phyloP scores from a whole-genome alignment of 257 asterid species.

The Plectranthus barbatus region DNA sequence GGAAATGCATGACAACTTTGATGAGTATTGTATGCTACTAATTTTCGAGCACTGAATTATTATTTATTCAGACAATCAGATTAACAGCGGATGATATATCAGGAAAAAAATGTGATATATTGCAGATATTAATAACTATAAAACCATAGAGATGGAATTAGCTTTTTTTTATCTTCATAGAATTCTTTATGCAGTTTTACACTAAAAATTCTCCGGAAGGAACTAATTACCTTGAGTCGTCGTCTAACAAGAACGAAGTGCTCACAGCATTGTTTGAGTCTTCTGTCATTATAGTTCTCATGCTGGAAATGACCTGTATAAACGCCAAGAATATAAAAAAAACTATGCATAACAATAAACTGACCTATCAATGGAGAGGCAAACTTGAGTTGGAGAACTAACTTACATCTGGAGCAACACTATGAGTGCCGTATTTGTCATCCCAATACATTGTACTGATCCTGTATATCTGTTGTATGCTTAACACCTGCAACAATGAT shows the following conservation, averaged over 20 bases:
- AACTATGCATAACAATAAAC: background rate
- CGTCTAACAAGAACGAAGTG: slow-evolving; percentile 82
- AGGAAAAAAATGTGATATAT: too few species aligned
- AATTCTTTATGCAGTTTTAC: too few species aligned
- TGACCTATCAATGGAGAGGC: background rate
- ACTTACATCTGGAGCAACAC: slow-evolving; percentile 89
- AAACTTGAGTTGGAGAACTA: slow-evolving; percentile 18
- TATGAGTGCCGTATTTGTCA: slow-evolving; percentile 96
- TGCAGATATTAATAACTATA: too few species aligned
- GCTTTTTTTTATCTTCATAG: too few species aligned
- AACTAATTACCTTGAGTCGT: slow-evolving; percentile 62
- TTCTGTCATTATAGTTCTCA: slow-evolving; percentile 78
- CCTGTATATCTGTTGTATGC: slow-evolving; percentile 93
- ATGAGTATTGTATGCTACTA: too few species aligned
- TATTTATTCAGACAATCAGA: background rate
- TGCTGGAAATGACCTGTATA: slow-evolving; percentile 62
- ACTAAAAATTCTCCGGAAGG: background rate
- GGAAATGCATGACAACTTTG: background rate
- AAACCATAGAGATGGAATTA: too few species aligned
- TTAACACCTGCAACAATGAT: slow-evolving; percentile 56
- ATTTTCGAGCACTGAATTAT: too few species aligned
- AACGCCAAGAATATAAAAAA: background rate
- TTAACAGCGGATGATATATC: too few species aligned
- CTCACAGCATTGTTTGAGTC: slow-evolving; percentile 71
- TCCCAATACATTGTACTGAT: slow-evolving; percentile 99